Base-by-base conservation (phyloP, 306 rosid species). In the Dryas alaskensis region DNA sequence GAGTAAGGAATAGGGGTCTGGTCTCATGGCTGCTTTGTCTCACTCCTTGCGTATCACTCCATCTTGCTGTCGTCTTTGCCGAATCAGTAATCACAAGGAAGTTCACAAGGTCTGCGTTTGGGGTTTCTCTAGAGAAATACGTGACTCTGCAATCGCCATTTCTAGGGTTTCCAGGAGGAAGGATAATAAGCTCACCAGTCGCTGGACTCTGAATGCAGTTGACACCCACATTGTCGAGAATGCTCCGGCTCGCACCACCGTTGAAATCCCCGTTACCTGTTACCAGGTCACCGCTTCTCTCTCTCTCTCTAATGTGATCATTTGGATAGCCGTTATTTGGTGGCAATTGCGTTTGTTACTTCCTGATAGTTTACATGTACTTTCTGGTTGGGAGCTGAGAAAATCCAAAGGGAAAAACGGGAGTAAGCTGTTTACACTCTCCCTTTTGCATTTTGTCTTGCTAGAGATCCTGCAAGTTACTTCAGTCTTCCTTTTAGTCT, bases 211-310 rank as follows among this genome's bases (percentile, higher is more conserved):
- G 84, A 92, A 84, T 60, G 82, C 88, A 8, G 81, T 78, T 58
- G 93, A 82, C 74, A 81, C 81, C n/a, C 81, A 82, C 88, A 74
- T 76, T 85, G 59, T 70, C 5, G 86, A 87, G 59, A 78, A 68
- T 73, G 27, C 76, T 12, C 78, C 69, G 25, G 10, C 73, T 70
- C 67, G 73, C 81, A 64, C 88, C 65, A 68, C 78, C 9, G 80
- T 80, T 72, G 98, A 95, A 80, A 88, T 95, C 58, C 96, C 96
- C 3, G 89, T 95, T 72, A 83, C 89, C 49, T 95, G 99, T 73
- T 92, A 84, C 73, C 99, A 87, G 98, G 98, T 94, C 60, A 81
- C 69, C n/a, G 7, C 27, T 54, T 60, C 53, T 68, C 42, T 76
- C 54, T 39, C 57, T 63, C 49, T 69, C 52, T 19, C 39, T 27